Evolutionary conservation across 1,284 basidiomycete species (phyloP).

Genomic region (Gomphus bonarii): DNA sequence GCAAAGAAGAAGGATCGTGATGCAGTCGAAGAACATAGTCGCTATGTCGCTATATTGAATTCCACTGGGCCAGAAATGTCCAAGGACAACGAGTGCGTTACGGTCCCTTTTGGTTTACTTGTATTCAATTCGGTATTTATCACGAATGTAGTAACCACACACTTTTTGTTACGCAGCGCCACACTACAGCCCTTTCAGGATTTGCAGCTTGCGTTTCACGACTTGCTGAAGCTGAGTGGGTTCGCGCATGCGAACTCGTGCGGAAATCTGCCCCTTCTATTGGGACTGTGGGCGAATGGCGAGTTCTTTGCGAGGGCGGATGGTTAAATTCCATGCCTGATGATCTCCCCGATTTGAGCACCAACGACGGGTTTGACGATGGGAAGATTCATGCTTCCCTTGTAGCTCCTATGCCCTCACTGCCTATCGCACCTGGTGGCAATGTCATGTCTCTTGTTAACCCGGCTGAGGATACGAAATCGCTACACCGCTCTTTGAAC

Average conservation of each 20-base stretch:
- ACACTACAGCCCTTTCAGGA: slow-evolving; percentile 44
- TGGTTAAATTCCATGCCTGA: slow-evolving; percentile 51
- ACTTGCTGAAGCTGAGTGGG: slow-evolving; percentile 69
- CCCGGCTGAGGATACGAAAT: background rate
- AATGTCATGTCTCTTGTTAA: background rate
- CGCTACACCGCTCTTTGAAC: background rate
- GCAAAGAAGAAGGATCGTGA: slow-evolving; percentile 63
- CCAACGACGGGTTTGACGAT: background rate
- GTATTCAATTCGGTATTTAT: slow-evolving; percentile 6
- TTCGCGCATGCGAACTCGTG: slow-evolving; percentile 57
- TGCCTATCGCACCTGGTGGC: background rate
- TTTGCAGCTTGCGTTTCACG: slow-evolving; percentile 55
- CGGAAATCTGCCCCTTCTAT: slow-evolving; percentile 53
- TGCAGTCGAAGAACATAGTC: slow-evolving; percentile 59
- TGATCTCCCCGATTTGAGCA: slow-evolving; percentile 33
- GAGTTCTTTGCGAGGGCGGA: slow-evolving; percentile 60
- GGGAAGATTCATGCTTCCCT: background rate
- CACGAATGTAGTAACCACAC: slow-evolving; percentile 49
- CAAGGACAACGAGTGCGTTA: slow-evolving; percentile 61
- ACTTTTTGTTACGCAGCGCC: slow-evolving; percentile 48
- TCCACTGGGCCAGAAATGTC: slow-evolving; percentile 68
- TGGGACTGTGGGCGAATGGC: slow-evolving; percentile 60
- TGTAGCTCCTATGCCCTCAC: background rate
- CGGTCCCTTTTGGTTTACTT: slow-evolving; percentile 8
- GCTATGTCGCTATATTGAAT: slow-evolving; percentile 64